These are phyloP conservation scores for Picochlorum sp. DNA, from an alignment of 139 green algal species.

Conservation along the genomic window DNA sequence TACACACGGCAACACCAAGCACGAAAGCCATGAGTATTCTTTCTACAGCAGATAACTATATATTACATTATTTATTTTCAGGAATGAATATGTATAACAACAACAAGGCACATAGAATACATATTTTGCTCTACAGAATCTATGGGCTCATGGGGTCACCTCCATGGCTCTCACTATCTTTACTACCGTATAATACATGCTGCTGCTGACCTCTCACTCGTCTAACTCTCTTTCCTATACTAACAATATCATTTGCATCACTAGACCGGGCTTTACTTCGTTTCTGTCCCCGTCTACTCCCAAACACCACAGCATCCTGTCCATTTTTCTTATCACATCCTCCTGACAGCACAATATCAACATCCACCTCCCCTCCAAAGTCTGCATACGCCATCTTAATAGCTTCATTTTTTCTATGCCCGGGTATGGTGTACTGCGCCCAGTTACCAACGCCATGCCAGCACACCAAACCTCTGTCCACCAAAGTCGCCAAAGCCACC, in stretches of 20 bases:
- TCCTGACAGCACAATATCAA: background rate
- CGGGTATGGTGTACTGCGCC: conserved; percentile 9
- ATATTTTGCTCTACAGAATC: background rate
- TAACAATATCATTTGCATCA: too few species aligned
- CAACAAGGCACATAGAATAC: too few species aligned
- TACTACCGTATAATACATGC: background rate
- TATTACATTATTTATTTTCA: background rate
- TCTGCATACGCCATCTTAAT: conserved; percentile 18
- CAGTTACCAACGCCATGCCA: conserved; percentile 15
- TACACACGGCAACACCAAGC: conserved; percentile 56
- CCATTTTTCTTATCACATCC: background rate
- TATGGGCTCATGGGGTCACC: conserved; percentile 2
- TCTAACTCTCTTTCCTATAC: too few species aligned
- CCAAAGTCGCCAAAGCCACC: conserved; percentile 9
- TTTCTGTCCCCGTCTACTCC: too few species aligned
- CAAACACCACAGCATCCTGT: background rate
- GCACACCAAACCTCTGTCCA: conserved; percentile 17
- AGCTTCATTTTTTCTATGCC: conserved; percentile 2
- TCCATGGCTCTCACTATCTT: background rate
- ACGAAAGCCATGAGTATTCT: background rate
- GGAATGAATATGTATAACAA: too few species aligned
- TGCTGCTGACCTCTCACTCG: background rate
- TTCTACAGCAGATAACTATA: background rate
- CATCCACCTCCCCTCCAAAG: conserved; percentile 8
- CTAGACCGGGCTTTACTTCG: too few species aligned